These are phyloP conservation scores for Cercospora nicotianae DNA, from an alignment of 2,329 filamentous ascomycete species.

Conservation along the genomic window DNA sequence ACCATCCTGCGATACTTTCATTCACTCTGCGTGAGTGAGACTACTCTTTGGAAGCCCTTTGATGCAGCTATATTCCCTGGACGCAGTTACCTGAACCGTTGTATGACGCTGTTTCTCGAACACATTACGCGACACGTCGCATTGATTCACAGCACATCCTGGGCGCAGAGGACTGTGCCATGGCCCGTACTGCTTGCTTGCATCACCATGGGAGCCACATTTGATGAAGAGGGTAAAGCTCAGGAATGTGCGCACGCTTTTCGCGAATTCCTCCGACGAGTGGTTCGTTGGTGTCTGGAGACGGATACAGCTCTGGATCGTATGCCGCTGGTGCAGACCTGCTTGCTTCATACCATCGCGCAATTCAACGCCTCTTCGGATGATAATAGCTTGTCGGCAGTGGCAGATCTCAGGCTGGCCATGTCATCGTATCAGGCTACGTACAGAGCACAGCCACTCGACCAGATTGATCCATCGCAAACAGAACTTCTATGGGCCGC, in stretches of 20 bases:
- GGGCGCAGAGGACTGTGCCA: not conserved
- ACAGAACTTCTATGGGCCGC: not conserved
- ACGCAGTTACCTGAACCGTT: not conserved
- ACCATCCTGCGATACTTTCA: not conserved
- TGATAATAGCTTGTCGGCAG: not conserved
- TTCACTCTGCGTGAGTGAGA: conserved; percentile 1
- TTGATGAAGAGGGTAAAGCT: not conserved
- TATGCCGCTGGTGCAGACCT: conserved; percentile 13
- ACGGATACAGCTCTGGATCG: not conserved
- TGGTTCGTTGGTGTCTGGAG: not conserved
- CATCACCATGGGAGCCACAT: not conserved
- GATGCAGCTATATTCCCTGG: not conserved
- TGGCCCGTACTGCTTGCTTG: not conserved
- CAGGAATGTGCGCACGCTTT: not conserved
- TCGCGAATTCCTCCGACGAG: not conserved
- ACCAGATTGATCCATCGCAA: not conserved
- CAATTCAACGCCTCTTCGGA: conserved; percentile 8
- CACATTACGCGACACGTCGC: not conserved
- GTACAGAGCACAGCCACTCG: conserved; percentile 1
- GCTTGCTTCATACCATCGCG: conserved; percentile 9
- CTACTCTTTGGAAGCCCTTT: conserved; percentile 8
- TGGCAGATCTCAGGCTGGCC: not conserved
- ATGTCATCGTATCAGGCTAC: not conserved
- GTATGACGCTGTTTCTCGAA: not conserved
- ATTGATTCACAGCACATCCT: not conserved